Base-by-base conservation (phyloP, 345 rosid species). In the Syzygium grande region DNA sequence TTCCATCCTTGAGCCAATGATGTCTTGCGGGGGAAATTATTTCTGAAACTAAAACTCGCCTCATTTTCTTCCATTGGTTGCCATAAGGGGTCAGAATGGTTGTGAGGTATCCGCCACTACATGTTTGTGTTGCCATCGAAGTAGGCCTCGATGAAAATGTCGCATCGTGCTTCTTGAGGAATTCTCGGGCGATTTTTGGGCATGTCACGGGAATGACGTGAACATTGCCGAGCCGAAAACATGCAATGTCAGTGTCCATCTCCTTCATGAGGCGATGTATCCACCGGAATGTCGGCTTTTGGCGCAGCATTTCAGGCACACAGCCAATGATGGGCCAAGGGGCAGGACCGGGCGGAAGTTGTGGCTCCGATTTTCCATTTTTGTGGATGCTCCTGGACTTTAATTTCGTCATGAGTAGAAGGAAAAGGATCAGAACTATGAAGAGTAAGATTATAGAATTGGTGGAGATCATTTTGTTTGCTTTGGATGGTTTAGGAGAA, bases 301-400 rank as follows among this genome's bases (percentile, higher is more conserved):
- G 85, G 87, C 19, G 52, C 19, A 84, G 41, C 52, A 93, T 86
- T 38, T 87, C 90, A 1, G 91, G 91, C 21, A 91, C 43, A 51
- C 88, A 88, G 51, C 94, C 94, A 49, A 92, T 55, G 21, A 93
- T 84, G 11, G 93, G 93, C 93, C 92, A 92, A 7, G 91, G 90
- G n/a, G 53, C 51, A 34, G 93, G 89, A 14, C 89, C 83, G 14
- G 86, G 84, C 10, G 86, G 84, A 43, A 87, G 85, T 23, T 65
- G 49, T 58, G 63, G 6, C 63, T 5, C 29, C 13, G 2, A 58
- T 58, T 25, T 10, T 25, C 29, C 63, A 23, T 23, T 58, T 58
- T 58, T 58, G 63, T 58, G 63, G 63, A 23, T 58, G 4, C 29
- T 58, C 63, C 14, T 11, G 63, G 4, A 4, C 29, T 23, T 58